These are phyloP conservation scores for Penstemon barbatus DNA, from an alignment of 257 asterid species.

Conservation along the genomic window DNA sequence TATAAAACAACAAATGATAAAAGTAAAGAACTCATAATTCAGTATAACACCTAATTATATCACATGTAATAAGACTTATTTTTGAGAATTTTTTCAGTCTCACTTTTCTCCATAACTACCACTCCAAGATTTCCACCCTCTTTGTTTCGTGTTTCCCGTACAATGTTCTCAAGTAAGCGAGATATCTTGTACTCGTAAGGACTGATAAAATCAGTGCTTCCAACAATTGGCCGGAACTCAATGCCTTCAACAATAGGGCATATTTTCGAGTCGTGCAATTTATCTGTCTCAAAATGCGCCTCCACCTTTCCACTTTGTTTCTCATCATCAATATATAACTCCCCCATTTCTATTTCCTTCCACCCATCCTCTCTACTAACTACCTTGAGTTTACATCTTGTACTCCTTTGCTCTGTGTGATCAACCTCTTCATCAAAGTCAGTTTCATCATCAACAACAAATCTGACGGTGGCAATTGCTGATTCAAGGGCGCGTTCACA, in stretches of 20 bases:
- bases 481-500: not conserved
- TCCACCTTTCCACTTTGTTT: slow-evolving; percentile 32
- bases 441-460: not conserved
- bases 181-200: not conserved
- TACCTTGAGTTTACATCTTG: not conserved
- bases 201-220: no score
- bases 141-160: not conserved
- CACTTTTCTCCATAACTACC: no score
- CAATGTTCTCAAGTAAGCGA: not conserved
- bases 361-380: slow-evolving; percentile 35
- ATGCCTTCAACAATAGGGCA: slow-evolving; percentile 17
- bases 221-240: slow-evolving; percentile 17
- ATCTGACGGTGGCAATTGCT: not conserved
- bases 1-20: no score
- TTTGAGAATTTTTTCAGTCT: no score
- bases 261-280: not conserved
- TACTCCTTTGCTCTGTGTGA: no score
- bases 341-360: slow-evolving; percentile 44
- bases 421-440: no score
- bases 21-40: no score
- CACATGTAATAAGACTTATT: no score
- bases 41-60: no score
- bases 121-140: not conserved
- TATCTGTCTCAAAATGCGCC: slow-evolving; percentile 4
- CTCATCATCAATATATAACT: slow-evolving; percentile 24